Percentiles rank a stretch among this genome's conserved stretches.
phyloP scores from a whole-genome alignment of 352 stramenopile genomes.

The Globisporangium splendens region DNA sequence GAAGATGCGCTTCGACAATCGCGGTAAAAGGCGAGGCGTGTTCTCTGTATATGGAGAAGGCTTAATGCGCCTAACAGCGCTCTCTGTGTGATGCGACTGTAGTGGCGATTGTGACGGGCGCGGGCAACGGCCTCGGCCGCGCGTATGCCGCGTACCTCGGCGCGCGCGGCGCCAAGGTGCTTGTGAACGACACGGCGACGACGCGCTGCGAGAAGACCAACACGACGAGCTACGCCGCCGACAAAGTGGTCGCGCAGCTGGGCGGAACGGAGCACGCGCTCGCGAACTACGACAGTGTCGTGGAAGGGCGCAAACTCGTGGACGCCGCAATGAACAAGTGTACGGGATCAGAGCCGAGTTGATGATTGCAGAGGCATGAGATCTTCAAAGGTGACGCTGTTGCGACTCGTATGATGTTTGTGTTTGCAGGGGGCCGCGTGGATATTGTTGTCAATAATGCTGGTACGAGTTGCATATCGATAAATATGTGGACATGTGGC shows the following conservation, averaged over 20 bases:
- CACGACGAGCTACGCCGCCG: conserved; percentile 31
- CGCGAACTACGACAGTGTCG: conserved; percentile 75
- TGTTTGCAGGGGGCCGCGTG: conserved; percentile 56
- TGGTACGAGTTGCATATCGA: conserved; percentile 29
- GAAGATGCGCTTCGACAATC: conserved; percentile 49
- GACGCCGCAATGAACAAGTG: conserved; percentile 83
- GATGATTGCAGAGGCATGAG: neutral
- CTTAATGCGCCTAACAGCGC: too few relatives aligned
- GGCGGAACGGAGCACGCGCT: conserved; percentile 41
- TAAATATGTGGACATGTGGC: neutral
- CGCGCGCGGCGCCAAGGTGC: conserved; percentile 57
- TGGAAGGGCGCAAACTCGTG: conserved; percentile 72
- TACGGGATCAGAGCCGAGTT: conserved; percentile 14
- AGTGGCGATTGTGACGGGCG: conserved; percentile 87
- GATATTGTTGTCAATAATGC: conserved; percentile 95
- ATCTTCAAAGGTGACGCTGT: neutral
- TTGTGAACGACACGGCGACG: conserved; percentile 79
- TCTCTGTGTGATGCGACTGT: neutral
- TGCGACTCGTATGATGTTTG: conserved; percentile 3
- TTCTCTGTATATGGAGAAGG: too few relatives aligned
- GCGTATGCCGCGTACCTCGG: conserved; percentile 81
- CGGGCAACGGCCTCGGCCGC: conserved; percentile 77
- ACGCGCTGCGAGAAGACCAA: neutral
- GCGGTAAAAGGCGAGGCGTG: conserved; percentile 20
- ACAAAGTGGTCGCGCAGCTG: conserved; percentile 58